Evolutionary conservation across 768 basidiomycete species (phyloP), one percentile per base, ranked within the genome.

Genomic region (Lactarius psammicola): DNA sequence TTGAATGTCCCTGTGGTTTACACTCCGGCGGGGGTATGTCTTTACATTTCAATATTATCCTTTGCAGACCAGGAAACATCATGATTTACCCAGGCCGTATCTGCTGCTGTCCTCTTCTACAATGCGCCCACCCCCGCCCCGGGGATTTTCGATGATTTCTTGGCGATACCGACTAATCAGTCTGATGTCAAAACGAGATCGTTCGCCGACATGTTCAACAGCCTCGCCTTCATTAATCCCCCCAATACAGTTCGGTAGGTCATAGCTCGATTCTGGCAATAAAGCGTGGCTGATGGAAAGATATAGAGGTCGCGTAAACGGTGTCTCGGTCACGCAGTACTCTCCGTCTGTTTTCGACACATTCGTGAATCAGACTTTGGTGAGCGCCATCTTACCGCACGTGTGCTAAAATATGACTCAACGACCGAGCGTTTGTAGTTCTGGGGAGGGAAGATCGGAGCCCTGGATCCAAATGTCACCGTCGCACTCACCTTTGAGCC

Each of bases 91-190:
- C 10, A 49, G 46, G 23, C n/a, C 46, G 4, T 23, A 49, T 23
- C n/a, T 11, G 11, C 3, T 49, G n/a, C 23, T 11, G 10, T 23
- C 11, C 3, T 49, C 23, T 49, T 49, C 46, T 49, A 49, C 10
- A 49, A 49, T 23, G 46, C 46, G 11, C 46, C 46, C 11, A 49
- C 46, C 4, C 46, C 46, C 10, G 46, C 46, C 4, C 31, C 2
- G 0, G 69, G 69, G 0, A 56, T 66, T 30, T 71, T 71, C 36
- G 63, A 70, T 20, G 65, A 68, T 18, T 65, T 71, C 26, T 46
- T 70, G n/a, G 68, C 58, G 40, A 58, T 70, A 15, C 64, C 67
- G 0, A 13, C 49, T 6, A 40, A 56, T 18, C 20, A 40, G n/a
- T 38, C 20, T 0, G 62, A 62, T 15, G 54, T 67, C 23, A 17